Evolutionary conservation across 1,139 yeast genomes (phyloP).

Genomic region (Hansenula lynferdii): DNA sequence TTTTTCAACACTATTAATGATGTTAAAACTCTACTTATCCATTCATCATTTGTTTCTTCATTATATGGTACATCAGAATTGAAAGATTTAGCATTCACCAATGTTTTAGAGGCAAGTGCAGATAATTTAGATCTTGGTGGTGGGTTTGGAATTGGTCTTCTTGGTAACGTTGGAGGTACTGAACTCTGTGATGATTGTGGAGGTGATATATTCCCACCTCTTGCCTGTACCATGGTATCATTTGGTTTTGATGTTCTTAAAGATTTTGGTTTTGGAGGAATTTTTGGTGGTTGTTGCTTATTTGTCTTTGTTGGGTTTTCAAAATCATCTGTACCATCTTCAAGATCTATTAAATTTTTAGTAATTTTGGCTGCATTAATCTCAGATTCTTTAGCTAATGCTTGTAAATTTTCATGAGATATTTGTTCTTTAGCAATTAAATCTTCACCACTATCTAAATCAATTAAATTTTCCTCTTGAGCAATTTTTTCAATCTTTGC

Average conservation of each 20-base stretch:
- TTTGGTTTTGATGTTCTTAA: slow-evolving; percentile 7
- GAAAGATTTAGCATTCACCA: background rate
- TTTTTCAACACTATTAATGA: slow-evolving; percentile 16
- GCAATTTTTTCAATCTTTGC: background rate
- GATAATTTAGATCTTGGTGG: slow-evolving; percentile 13
- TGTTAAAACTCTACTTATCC: slow-evolving; percentile 21
- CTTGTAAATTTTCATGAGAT: slow-evolving; percentile 9
- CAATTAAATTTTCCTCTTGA: background rate
- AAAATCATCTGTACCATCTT: slow-evolving; percentile 10
- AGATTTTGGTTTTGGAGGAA: slow-evolving; percentile 16
- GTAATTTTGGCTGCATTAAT: slow-evolving; percentile 9
- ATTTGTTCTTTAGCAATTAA: slow-evolving; percentile 1
- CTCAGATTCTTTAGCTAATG: slow-evolving; percentile 10
- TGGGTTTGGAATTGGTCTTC: slow-evolving; percentile 20
- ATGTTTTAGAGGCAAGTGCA: slow-evolving; percentile 6
- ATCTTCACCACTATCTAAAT: background rate
- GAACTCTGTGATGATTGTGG: slow-evolving; percentile 2
- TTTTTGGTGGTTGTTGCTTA: slow-evolving; percentile 13
- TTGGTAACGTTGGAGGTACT: slow-evolving; percentile 18
- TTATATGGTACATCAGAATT: slow-evolving; percentile 7
- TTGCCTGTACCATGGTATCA: slow-evolving; percentile 6
- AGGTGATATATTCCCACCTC: slow-evolving; percentile 16
- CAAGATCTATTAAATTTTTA: slow-evolving; percentile 13
- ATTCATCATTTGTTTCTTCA: slow-evolving; percentile 19
- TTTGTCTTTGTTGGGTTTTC: slow-evolving; percentile 3